phyloP scores from a whole-genome alignment of 805 yeast genomes.

The Clavispora vitiphila region DNA sequence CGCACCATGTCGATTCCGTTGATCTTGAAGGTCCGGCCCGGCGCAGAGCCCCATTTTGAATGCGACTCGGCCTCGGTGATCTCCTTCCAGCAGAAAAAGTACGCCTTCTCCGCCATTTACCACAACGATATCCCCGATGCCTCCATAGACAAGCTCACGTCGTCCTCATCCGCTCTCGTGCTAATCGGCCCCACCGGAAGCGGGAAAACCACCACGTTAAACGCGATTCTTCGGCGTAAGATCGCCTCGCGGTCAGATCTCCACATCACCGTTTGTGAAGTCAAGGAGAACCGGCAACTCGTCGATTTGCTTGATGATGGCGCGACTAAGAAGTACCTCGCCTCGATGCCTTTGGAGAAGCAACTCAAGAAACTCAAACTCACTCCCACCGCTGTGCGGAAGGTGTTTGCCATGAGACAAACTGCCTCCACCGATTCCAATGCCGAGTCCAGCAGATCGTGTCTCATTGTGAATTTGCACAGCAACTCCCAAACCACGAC shows the following conservation, averaged over 20 bases:
- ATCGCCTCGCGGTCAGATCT: constrained; percentile 4
- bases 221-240: constrained; percentile 14
- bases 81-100: constrained; percentile 16
- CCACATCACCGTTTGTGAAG: constrained; percentile 25
- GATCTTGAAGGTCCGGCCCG: constrained; percentile 22
- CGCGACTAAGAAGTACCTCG: constrained; percentile 7
- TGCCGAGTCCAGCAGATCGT: constrained; percentile 20
- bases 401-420: constrained; percentile 16
- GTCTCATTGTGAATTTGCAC: constrained; percentile 22
- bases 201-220: constrained; percentile 29
- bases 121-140: not conserved
- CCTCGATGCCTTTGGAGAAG: constrained; percentile 13
- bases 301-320: constrained; percentile 21
- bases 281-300: constrained; percentile 21
- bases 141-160: constrained; percentile 3
- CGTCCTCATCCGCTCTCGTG: constrained; percentile 7
- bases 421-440: constrained; percentile 18
- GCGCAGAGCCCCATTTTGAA: not conserved
- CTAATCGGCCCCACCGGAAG: constrained; percentile 11
- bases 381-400: constrained; percentile 5
- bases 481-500: constrained; percentile 16
- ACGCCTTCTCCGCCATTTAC: constrained; percentile 20
- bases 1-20: constrained; percentile 15
- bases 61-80: constrained; percentile 11
- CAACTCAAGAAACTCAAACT: constrained; percentile 9